phyloP scores from a whole-genome alignment of 305 asterid genomes.

The Fraxinus angustifolia region DNA sequence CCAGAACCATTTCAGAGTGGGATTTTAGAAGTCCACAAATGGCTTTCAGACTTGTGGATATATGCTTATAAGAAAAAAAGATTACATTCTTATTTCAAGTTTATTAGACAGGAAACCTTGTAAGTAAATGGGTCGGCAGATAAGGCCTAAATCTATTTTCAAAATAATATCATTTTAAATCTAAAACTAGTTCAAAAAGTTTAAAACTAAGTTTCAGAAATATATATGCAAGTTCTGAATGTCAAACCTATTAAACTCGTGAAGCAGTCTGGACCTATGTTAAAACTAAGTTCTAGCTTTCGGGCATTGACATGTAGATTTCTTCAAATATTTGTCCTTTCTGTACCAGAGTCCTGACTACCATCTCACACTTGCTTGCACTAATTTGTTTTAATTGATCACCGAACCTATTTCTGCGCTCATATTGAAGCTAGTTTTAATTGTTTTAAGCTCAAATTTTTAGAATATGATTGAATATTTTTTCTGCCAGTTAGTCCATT shows the following conservation, averaged over 20 bases:
- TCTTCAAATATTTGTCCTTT: not conserved
- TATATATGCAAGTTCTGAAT: no score
- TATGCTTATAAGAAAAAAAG: not conserved
- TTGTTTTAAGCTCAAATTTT: not conserved
- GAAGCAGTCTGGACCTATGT: not conserved
- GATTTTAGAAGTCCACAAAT: not conserved
- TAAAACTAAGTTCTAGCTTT: not conserved
- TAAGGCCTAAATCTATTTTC: not conserved
- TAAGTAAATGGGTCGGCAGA: not conserved
- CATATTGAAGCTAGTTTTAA: not conserved
- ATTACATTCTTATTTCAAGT: not conserved
- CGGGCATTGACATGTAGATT: not conserved
- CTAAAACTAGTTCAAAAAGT: not conserved
- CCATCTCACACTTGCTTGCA: not conserved
- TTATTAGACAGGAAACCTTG: not conserved
- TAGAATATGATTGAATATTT: not conserved
- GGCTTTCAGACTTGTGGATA: slow-evolving; percentile 3
- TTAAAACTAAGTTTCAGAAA: not conserved
- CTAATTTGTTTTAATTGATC: not conserved
- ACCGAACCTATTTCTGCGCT: not conserved
- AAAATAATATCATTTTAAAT: not conserved
- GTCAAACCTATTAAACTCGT: no score
- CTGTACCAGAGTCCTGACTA: not conserved
- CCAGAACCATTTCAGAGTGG: not conserved
- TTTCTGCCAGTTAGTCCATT: not conserved